Evolutionary conservation across 345 rosid species (phyloP), one percentile per base, ranked within the genome.

Genomic region (Pugionium dolabratum): DNA sequence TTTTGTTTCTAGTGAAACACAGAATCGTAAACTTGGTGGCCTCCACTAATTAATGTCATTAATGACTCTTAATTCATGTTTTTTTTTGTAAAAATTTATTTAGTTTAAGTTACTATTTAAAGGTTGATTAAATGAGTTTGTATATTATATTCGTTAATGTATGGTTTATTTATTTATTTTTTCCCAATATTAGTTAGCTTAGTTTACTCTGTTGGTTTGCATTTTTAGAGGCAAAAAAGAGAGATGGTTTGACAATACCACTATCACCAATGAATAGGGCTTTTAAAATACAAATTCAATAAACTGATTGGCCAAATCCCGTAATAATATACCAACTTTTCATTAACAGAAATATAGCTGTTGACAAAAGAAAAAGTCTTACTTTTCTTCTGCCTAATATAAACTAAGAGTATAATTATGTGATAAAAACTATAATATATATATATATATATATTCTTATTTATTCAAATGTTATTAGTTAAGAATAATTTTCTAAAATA

Each of bases 41-140:
- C 42, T 67, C 73, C 73, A 74, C 73, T 74, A 74, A 7, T 48
- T 48, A 54, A 74, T 74, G 78, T 9, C 73, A 74, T 60, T 67
- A 60, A 66, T 60, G 72, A 44, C 39, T 37, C 44, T 66, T 73
- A 44, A 39, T 33, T 26, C 59, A 51, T 59, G 67, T 60, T 36
- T 1, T 3, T 45, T 66, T 30, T 59, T 36, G 9, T 59, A 45
- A 5, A 46, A 10, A 43, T 59, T 39, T 4, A 39, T 5, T 39
- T 39, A 39, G 5, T 34, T 58, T 72, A 42, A 35, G 48, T 40
- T 57, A 64, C 10, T 64, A 9, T 54, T 54, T 62, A 29, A 51
- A 41, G 11, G 54, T 58, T 11, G 11, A 63, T 54, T 18, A 0
- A 18, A 18, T 18, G 18, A 18, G 18, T 18, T 18, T 18, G 18